Evolutionary conservation across 106 monocot genomes (phyloP).

Genomic region (Narthecium ossifragum): DNA sequence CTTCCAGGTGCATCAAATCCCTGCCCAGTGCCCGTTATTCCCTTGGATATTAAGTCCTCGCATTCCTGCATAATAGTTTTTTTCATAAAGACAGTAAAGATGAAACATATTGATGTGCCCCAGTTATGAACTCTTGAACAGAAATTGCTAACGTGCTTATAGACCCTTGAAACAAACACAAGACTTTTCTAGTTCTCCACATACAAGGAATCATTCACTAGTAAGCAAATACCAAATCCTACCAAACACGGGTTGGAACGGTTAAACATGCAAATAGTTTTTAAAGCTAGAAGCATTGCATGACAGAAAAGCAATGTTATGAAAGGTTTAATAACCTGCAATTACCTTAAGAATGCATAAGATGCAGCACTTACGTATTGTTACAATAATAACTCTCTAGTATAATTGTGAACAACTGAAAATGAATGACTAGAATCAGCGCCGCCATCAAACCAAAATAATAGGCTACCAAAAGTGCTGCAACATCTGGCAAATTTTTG

Average conservation of each 20-base stretch:
- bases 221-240: too few species aligned
- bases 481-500: too few species aligned
- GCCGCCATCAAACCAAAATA: too few species aligned
- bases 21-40: constrained; percentile 69
- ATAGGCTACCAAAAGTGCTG: too few species aligned
- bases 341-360: background rate
- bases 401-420: too few species aligned
- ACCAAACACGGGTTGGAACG: too few species aligned
- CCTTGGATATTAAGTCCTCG: constrained; percentile 71
- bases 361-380: too few species aligned
- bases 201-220: background rate
- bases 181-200: background rate
- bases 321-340: background rate
- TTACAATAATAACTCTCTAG: too few species aligned
- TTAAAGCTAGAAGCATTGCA: background rate
- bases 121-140: background rate
- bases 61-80: constrained; percentile 42
- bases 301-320: background rate
- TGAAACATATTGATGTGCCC: background rate
- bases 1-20: constrained; percentile 85
- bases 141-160: background rate
- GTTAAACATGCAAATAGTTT: too few species aligned
- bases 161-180: background rate
- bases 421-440: too few species aligned
- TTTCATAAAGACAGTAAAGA: background rate